Conservation (phyloP, 352 stramenopile genomes). For the Globisporangium okanoganense region DNA sequence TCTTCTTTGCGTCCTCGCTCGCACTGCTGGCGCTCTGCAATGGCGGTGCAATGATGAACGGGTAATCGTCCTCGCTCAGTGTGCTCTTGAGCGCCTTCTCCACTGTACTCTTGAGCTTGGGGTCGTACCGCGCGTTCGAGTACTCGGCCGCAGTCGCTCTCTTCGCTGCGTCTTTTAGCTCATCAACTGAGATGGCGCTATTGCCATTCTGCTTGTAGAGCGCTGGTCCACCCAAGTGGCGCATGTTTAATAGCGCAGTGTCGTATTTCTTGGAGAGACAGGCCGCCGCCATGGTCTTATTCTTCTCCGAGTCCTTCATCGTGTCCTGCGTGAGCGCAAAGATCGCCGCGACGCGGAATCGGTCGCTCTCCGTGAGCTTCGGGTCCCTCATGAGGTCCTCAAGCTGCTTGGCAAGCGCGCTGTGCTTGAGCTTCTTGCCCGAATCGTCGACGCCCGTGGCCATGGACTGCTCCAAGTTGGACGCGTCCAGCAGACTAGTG, state of each 20-base stretch:
- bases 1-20: constrained; percentile 44
- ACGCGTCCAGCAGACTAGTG: constrained; percentile 84
- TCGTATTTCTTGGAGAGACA: constrained; percentile 72
- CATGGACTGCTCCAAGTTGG: constrained; percentile 94
- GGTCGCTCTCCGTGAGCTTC: constrained; percentile 73
- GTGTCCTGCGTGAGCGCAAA: constrained; percentile 92
- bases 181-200: constrained; percentile 42
- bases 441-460: constrained; percentile 93
- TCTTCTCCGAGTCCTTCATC: constrained; percentile 84
- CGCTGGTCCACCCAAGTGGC: constrained; percentile 37
- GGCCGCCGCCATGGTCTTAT: constrained; percentile 82
- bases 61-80: constrained; percentile 66
- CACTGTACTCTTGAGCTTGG: constrained; percentile 62
- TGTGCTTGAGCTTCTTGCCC: constrained; percentile 86
- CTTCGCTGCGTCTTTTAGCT: constrained; percentile 65
- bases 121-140: constrained; percentile 75
- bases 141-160: constrained; percentile 66
- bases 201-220: constrained; percentile 74
- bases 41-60: constrained; percentile 79
- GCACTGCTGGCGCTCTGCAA: constrained; percentile 25
- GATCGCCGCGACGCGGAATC: constrained; percentile 90
- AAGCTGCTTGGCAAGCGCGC: constrained; percentile 80
- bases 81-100: constrained; percentile 57
- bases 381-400: constrained; percentile 85
- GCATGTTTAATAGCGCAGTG: constrained; percentile 61